Evolutionary conservation across 371 early-diverging fungal species (phyloP).

Genomic region (Mortierella sp.): DNA sequence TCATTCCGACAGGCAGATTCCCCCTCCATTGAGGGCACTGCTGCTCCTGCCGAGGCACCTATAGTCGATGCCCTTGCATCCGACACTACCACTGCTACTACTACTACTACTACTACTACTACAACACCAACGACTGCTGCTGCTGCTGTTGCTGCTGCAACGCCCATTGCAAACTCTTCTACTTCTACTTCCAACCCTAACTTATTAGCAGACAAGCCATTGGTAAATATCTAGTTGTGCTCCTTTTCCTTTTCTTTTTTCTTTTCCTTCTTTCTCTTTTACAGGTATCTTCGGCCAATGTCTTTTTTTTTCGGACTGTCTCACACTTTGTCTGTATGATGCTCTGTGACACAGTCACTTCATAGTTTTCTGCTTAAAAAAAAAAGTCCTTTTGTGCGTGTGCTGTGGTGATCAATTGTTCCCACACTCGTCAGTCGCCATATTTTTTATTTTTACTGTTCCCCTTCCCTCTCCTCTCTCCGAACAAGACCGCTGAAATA

Average conservation of each 20-base stretch:
- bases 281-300: neutral
- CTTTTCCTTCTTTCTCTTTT: neutral
- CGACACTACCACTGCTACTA: neutral
- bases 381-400: neutral
- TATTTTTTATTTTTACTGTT: neutral
- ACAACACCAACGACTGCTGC: neutral
- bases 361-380: neutral
- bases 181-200: neutral
- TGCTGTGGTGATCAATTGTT: neutral
- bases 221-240: neutral
- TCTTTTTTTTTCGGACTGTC: neutral
- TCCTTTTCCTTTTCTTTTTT: neutral
- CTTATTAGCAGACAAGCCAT: slow-evolving; percentile 3
- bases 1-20: slow-evolving; percentile 25
- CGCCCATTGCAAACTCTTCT: neutral
- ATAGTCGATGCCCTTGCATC: neutral
- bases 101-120: neutral
- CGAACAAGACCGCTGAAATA: neutral
- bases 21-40: neutral
- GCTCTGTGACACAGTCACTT: slow-evolving; percentile 11
- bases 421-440: neutral
- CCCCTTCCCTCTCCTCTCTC: neutral
- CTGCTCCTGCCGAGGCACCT: neutral
- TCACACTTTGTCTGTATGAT: neutral
- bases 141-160: neutral